phyloP scores from a whole-genome alignment of 1,284 basidiomycete genomes.

The Neotropicomus parvogracilis region DNA sequence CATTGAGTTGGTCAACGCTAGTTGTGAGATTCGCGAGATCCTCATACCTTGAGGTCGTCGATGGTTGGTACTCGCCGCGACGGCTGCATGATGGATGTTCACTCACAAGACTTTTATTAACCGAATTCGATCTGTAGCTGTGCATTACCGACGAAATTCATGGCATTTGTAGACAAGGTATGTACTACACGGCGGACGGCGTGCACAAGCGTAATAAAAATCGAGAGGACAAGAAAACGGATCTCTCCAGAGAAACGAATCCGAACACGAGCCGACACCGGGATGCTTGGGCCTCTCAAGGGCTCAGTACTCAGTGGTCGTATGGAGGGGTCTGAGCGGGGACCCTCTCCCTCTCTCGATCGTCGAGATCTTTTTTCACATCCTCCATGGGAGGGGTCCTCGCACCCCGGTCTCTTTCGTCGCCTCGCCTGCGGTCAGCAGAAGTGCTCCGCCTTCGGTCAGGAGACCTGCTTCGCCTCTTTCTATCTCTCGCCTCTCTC shows the following conservation, averaged over 20 bases:
- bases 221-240: neutral
- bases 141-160: neutral
- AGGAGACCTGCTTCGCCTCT: constrained; percentile 45
- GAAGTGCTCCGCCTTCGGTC: constrained; percentile 50
- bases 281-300: neutral
- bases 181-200: constrained; percentile 20
- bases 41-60: constrained; percentile 30
- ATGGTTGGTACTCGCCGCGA: constrained; percentile 29
- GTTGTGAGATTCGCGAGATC: neutral
- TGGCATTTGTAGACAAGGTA: constrained; percentile 22
- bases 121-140: neutral
- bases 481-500: constrained; percentile 39
- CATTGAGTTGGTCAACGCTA: constrained; percentile 5
- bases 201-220: constrained; percentile 10
- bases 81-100: constrained; percentile 22
- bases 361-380: constrained; percentile 45
- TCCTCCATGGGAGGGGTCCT: constrained; percentile 47
- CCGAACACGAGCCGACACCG: constrained; percentile 10
- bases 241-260: neutral
- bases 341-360: constrained; percentile 36
- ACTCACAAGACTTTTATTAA: neutral
- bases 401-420: constrained; percentile 44
- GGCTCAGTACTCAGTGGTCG: constrained; percentile 40
- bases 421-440: constrained; percentile 40
- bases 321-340: constrained; percentile 48